These are phyloP conservation scores for Chrysoporthe deuterocubensis DNA, from an alignment of 2,329 filamentous ascomycete genomes.

Conservation along the genomic window DNA sequence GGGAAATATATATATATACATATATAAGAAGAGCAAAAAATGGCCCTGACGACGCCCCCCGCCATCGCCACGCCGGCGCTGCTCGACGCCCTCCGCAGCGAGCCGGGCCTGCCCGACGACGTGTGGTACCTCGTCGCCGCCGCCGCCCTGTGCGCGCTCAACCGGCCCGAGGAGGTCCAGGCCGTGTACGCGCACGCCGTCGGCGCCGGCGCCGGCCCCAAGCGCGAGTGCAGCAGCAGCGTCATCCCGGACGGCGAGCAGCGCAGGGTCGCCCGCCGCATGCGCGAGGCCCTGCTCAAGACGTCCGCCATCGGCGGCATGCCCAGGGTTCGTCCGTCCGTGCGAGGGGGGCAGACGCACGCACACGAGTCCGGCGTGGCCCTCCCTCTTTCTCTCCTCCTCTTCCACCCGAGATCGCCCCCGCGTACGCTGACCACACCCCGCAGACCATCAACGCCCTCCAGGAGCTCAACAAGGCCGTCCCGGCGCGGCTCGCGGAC, in stretches of 20 bases:
- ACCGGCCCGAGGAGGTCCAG: slow-evolving; percentile 53
- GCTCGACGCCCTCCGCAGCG: slow-evolving; percentile 44
- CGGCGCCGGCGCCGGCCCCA: slow-evolving; percentile 31
- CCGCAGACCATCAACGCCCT: slow-evolving; percentile 52
- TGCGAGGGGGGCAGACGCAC: no score
- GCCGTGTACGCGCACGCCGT: slow-evolving; percentile 49
- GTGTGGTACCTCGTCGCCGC: slow-evolving; percentile 55
- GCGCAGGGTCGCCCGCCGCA: slow-evolving; percentile 48
- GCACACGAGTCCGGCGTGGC: no score
- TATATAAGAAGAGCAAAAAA: no score
- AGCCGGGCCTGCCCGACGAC: slow-evolving; percentile 47
- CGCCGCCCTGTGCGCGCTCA: slow-evolving; percentile 50
- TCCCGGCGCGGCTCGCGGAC: slow-evolving; percentile 47
- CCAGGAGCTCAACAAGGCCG: slow-evolving; percentile 48
- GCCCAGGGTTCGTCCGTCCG: slow-evolving; percentile 46
- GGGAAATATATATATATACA: no score
- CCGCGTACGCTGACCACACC: neutral
- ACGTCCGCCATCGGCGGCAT: slow-evolving; percentile 51
- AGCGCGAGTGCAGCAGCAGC: no score
- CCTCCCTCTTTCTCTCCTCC: neutral
- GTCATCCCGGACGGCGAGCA: slow-evolving; percentile 38
- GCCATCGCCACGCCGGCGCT: slow-evolving; percentile 46
- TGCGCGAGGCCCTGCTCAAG: slow-evolving; percentile 56
- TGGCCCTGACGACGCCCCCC: no score
- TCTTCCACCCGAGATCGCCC: neutral